A percentile compares a stretch with the other conserved stretches of the same genome.
These are phyloP conservation scores for Russula emetica DNA, from an alignment of 768 basidiomycete species.

Conservation along the genomic window DNA sequence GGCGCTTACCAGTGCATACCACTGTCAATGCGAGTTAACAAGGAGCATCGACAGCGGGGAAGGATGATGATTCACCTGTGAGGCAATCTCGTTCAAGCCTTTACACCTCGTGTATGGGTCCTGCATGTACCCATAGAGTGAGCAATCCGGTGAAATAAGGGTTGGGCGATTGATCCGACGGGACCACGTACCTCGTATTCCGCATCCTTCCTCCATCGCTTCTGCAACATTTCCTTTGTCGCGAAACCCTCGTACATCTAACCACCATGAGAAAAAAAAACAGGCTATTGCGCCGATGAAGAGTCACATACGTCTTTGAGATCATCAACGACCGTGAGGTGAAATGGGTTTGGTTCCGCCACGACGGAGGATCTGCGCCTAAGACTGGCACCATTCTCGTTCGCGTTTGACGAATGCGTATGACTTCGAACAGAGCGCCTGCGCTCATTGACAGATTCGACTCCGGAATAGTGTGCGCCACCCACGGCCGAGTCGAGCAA, in stretches of 20 bases:
- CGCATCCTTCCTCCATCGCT: slow-evolving; percentile 52
- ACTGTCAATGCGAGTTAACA: slow-evolving; percentile 35
- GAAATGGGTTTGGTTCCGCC: slow-evolving; percentile 30
- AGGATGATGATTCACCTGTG: slow-evolving; percentile 25
- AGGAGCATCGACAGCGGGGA: background rate
- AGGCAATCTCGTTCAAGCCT: slow-evolving; percentile 28
- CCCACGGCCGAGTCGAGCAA: slow-evolving; percentile 56
- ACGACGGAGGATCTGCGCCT: slow-evolving; percentile 14
- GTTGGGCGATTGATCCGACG: slow-evolving; percentile 14
- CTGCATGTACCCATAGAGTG: slow-evolving; percentile 40
- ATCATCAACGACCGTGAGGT: slow-evolving; percentile 51
- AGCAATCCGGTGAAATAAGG: slow-evolving; percentile 29
- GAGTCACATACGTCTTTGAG: slow-evolving; percentile 41
- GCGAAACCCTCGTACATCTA: slow-evolving; percentile 52
- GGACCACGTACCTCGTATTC: slow-evolving; percentile 51
- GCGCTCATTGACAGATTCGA: slow-evolving; percentile 37
- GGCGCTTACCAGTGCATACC: slow-evolving; percentile 48
- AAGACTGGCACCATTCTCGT: background rate
- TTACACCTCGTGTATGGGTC: slow-evolving; percentile 24
- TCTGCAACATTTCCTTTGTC: slow-evolving; percentile 48
- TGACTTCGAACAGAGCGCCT: slow-evolving; percentile 13
- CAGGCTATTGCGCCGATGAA: background rate
- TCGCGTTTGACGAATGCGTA: background rate
- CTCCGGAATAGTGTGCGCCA: slow-evolving; percentile 60
- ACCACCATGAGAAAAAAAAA: background rate